Evolutionary conservation across 352 stramenopile genomes (phyloP), one percentile per base, ranked within the genome.

Genomic region (Pythium utonaiense): DNA sequence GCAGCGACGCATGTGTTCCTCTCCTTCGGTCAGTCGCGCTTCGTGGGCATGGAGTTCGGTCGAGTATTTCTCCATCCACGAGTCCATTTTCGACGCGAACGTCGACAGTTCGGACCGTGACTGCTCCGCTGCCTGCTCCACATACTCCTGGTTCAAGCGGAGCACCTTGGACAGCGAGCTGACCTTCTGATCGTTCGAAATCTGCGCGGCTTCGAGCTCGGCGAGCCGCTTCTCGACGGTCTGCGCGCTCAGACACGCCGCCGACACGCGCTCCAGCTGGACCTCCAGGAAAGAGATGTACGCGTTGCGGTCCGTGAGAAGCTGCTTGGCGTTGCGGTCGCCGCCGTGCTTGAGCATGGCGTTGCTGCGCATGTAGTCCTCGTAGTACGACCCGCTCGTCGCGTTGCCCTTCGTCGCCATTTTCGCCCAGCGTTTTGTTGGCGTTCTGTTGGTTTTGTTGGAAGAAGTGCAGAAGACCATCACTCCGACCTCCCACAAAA

Each of bases 221-320:
- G 64, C 54, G 31, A 92, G 64, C 7, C 81, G 75, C 64, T 73
- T 69, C 62, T 92, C 83, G 48, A 91, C 81, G 21, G 71, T 83
- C 63, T 93, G 80, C 45, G 76, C 77, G 7, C 70, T 79, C 54
- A 95, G 63, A 41, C 83, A 93, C 19, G 86, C 86, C 3, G 86
- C 76, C n/a, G 83, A 91, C 8, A 96, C 84, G 28, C 84, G 83
- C 64, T 96, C 86, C 36, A 96, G 69, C 66, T 96, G 86, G 60
- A 91, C 82, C 60, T 96, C 86, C 3, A 96, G 78, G 68, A 93
- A 96, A 7, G 82, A 93, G 28, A 94, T 88, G 74, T 96, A 96
- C 38, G 86, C 86, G 44, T 71, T 81, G 31, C 87, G 81, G 67
- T 96, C 87, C 3, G 85, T 96, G 36, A 96, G 67, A 33, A 96